Percentiles rank a stretch among this genome's conserved stretches.
Evolutionary conservation across 805 yeast genomes (phyloP).

Genomic region (Candida chauliodis): DNA sequence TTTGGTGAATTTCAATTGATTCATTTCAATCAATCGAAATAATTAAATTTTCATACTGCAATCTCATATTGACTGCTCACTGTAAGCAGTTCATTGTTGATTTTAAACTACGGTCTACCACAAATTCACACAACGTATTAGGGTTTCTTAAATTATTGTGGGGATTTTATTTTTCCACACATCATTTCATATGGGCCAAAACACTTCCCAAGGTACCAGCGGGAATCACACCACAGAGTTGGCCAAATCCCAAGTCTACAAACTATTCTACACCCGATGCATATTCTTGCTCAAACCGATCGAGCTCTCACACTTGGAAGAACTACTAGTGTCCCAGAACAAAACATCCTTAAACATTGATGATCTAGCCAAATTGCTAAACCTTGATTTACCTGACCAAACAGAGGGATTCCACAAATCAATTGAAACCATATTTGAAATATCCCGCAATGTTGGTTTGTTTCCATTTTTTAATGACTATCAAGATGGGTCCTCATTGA

Average conservation of each 20-base stretch:
- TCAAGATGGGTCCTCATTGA: constrained; percentile 38
- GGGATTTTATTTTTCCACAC: too few relatives aligned
- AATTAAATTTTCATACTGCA: too few relatives aligned
- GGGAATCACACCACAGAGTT: constrained; percentile 13
- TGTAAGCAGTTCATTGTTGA: too few relatives aligned
- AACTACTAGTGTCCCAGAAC: constrained; percentile 13
- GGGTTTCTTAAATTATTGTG: too few relatives aligned
- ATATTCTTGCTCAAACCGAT: constrained; percentile 14
- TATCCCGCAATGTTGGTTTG: constrained; percentile 41
- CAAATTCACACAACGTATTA: too few relatives aligned
- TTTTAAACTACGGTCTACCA: too few relatives aligned
- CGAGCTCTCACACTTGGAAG: constrained; percentile 19
- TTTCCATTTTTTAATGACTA: constrained; percentile 47
- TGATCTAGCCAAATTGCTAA: constrained; percentile 22
- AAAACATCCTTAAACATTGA: constrained; percentile 13
- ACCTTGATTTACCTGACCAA: constrained; percentile 12
- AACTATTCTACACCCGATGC: constrained; percentile 18
- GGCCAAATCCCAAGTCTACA: constrained; percentile 17
- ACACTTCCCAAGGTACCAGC: constrained; percentile 10
- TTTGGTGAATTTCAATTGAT: too few relatives aligned
- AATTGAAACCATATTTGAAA: constrained; percentile 30
- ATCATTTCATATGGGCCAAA: constrained; percentile 23
- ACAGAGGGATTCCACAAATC: not conserved
- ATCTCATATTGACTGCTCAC: too few relatives aligned
- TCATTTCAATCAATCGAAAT: too few relatives aligned